These are phyloP conservation scores for Capsicum rhomboideum DNA, from an alignment of 257 asterid species.

Conservation along the genomic window DNA sequence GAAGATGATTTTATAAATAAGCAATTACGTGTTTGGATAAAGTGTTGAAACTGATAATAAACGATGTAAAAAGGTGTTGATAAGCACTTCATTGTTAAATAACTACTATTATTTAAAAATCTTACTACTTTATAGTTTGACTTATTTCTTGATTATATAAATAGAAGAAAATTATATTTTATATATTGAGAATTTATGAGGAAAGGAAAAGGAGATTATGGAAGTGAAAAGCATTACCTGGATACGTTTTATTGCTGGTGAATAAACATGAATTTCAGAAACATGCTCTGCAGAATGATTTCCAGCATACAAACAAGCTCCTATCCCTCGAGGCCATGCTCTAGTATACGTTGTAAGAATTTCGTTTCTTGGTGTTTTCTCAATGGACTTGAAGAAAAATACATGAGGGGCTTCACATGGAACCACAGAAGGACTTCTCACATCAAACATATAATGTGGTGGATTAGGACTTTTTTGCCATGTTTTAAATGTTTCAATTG, in stretches of 20 bases:
- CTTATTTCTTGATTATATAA: background rate
- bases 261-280: constrained; percentile 25
- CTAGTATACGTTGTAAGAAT: constrained; percentile 17
- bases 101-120: too few species aligned
- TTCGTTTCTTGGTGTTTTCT: constrained; percentile 2
- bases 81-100: too few species aligned
- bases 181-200: background rate
- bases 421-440: constrained; percentile 23
- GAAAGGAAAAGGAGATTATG: background rate
- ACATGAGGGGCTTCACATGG: constrained; percentile 57
- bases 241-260: constrained; percentile 21
- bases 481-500: constrained; percentile 43
- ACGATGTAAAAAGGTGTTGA: background rate
- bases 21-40: background rate
- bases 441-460: constrained; percentile 52
- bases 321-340: constrained; percentile 22
- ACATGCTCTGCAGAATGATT: constrained; percentile 37
- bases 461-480: constrained; percentile 26
- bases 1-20: background rate
- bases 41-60: background rate
- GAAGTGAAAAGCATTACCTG: constrained; percentile 19
- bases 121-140: too few species aligned
- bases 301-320: constrained; percentile 25
- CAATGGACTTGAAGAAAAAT: constrained; percentile 25
- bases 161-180: background rate